These are phyloP conservation scores for Emmonsia crescens DNA, from an alignment of 2,329 filamentous ascomycete genomes.

Conservation along the genomic window DNA sequence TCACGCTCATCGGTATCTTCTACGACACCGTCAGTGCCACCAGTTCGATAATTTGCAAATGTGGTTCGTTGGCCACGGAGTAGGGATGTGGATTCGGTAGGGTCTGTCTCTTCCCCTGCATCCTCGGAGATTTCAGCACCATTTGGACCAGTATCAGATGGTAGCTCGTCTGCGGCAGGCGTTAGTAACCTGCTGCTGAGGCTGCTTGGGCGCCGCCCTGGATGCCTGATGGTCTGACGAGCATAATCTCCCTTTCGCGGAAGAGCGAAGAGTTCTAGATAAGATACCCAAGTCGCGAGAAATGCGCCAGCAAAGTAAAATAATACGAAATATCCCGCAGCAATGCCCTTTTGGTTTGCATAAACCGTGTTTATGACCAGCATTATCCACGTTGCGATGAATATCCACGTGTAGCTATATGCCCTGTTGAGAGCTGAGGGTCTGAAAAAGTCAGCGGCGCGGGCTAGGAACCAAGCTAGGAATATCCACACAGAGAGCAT, in stretches of 20 bases:
- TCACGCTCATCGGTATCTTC: conserved; percentile 20
- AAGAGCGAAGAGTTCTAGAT: conserved; percentile 70
- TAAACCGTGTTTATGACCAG: conserved; percentile 63
- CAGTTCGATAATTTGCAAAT: conserved; percentile 44
- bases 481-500: conserved; percentile 72
- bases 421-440: conserved; percentile 78
- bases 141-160: conserved; percentile 11
- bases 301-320: conserved; percentile 70
- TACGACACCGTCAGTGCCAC: conserved; percentile 20
- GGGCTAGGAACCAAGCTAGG: conserved; percentile 70
- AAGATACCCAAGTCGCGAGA: conserved; percentile 60
- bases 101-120: conserved; percentile 27
- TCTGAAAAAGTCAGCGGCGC: conserved; percentile 64
- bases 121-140: conserved; percentile 16
- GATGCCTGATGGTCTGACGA: conserved; percentile 41
- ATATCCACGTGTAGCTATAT: conserved; percentile 78
- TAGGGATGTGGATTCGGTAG: conserved; percentile 48
- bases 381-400: conserved; percentile 59
- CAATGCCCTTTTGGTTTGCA: conserved; percentile 63
- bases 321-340: conserved; percentile 67
- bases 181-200: conserved; percentile 34
- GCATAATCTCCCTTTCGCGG: conserved; percentile 61
- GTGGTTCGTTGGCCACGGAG: conserved; percentile 42
- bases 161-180: conserved; percentile 31
- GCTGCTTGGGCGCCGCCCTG: conserved; percentile 15